These are phyloP conservation scores for Sophora flavescens DNA, from an alignment of 306 rosid species.

Conservation along the genomic window DNA sequence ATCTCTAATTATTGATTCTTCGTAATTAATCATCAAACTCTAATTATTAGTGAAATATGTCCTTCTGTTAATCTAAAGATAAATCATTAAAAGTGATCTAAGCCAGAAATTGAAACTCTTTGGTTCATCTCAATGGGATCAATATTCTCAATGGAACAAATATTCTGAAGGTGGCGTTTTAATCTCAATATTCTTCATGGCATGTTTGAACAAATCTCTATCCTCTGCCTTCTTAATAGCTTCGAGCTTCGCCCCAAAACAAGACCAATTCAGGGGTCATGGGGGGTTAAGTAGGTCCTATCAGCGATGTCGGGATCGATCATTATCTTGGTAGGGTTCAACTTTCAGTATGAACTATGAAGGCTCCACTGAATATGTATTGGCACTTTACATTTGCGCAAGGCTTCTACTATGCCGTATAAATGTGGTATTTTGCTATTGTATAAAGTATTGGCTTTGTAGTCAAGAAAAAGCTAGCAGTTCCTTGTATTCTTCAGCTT, in stretches of 20 bases:
- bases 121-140: too few species aligned
- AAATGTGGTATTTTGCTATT: neutral
- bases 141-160: too few species aligned
- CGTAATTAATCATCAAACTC: too few species aligned
- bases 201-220: constrained; percentile 84
- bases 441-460: neutral
- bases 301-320: too few species aligned
- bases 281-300: too few species aligned
- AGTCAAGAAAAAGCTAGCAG: neutral
- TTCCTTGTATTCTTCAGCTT: neutral
- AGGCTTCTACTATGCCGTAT: constrained; percentile 31
- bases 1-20: too few species aligned
- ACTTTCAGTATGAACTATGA: constrained; percentile 22
- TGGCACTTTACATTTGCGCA: constrained; percentile 40
- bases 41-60: too few species aligned
- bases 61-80: too few species aligned
- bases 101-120: too few species aligned
- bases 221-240: constrained; percentile 93
- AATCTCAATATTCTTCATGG: constrained; percentile 85
- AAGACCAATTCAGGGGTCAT: constrained; percentile 40
- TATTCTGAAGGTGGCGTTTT: constrained; percentile 79
- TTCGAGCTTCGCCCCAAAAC: constrained; percentile 90
- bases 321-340: too few species aligned
- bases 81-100: too few species aligned
- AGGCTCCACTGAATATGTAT: constrained; percentile 44